Conservation (phyloP, 345 rosid species). For the Sonneratia alba region DNA sequence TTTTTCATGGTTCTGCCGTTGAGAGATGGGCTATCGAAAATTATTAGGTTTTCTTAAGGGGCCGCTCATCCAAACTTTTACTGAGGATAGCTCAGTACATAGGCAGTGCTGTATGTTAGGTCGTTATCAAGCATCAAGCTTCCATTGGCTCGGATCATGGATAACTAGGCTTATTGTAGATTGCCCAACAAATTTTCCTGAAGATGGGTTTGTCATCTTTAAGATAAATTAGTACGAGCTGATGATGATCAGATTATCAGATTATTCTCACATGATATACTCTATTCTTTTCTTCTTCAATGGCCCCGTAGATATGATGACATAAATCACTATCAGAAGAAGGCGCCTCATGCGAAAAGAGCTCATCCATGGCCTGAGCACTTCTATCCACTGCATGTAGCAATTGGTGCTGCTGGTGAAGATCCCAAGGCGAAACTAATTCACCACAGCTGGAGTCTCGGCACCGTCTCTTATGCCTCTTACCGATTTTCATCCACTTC, state of each 20-base stretch:
- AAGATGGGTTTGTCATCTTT: neutral
- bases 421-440: slow-evolving; percentile 54
- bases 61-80: no score
- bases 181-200: neutral
- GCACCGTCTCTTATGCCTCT: slow-evolving; percentile 69
- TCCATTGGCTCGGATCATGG: no score
- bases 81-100: no score
- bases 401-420: slow-evolving; percentile 79
- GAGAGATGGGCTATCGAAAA: no score
- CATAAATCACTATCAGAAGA: slow-evolving; percentile 52
- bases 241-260: neutral
- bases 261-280: neutral
- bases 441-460: slow-evolving; percentile 70
- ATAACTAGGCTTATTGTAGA: no score
- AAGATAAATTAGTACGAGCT: neutral
- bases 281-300: neutral
- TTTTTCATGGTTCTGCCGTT: no score
- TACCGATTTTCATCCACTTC: slow-evolving; percentile 38
- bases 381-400: slow-evolving; percentile 85
- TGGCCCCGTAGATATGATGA: slow-evolving; percentile 48
- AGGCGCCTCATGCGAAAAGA: slow-evolving; percentile 57
- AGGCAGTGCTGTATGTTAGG: no score
- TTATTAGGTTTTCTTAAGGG: no score
- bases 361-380: slow-evolving; percentile 91
- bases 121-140: neutral